Base-by-base conservation (phyloP, 1,284 basidiomycete genomes). In the Puccinia polysora region DNA sequence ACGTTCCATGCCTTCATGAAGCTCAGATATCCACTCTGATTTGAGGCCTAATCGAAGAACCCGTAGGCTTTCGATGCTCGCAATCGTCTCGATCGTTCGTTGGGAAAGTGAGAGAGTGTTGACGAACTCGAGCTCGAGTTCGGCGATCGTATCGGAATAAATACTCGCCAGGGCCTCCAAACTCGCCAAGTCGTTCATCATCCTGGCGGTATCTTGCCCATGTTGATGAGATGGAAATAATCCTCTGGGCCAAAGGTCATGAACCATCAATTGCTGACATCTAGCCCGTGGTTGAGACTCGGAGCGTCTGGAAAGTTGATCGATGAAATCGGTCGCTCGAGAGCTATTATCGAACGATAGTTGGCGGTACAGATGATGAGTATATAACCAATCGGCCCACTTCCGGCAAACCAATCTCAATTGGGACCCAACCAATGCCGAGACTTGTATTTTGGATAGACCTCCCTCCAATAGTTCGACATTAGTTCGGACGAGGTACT, bases 51-150 rank as follows among this genome's bases (percentile, higher is more conserved):
- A 14, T 20, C 67, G 45, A 10, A 69, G 34, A 25, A 47, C 34
- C 8, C 34, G 32, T 4, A 69, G 25, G 34, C 60, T 59, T 34
- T 60, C 45, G 18, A 69, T 32, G 2, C 45, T 5, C 14, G 56
- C 67, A 15, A 69, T 50, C 23, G 40, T 25, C 20, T 60, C 55
- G 12, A 69, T 47, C 8, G 67, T 60, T 18, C 45, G 45, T 15
- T 2, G 5, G 6, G 67, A 56, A 43, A 69, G 43, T 30, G 34
- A 55, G 47, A 69, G 52, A 18, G 18, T 15, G 47, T 43, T 12
- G 6, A 69, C 52, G 14, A 69, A 60, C 50, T 69, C 67, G 2
- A 69, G 49, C 8, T 69, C 55, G 28, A 69, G 32, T 43, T 69
- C 67, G 45, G 43, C 55, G n/a, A 69, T 38, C 28, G 55, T 69